These are phyloP conservation scores for Gypsophila paniculata DNA, from an alignment of 179 eudicot species.

Conservation along the genomic window DNA sequence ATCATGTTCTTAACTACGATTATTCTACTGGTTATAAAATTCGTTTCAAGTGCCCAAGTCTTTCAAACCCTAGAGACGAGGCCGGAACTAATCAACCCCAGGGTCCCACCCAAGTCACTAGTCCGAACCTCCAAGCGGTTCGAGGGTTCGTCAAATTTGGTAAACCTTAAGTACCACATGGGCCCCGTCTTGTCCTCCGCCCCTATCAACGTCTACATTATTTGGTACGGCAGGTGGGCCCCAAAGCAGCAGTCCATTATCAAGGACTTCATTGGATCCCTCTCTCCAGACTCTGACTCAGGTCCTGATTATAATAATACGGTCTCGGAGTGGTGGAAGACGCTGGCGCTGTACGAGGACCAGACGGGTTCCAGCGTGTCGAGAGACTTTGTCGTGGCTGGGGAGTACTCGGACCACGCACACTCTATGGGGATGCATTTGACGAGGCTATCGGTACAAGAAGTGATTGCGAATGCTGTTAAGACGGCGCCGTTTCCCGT, in stretches of 20 bases:
- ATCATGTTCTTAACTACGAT: no score
- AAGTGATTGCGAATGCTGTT: slow-evolving; percentile 67
- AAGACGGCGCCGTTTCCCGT: slow-evolving; percentile 54
- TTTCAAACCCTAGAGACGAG: not conserved
- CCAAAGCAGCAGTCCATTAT: slow-evolving; percentile 44
- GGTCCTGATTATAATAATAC: no score
- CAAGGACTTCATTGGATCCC: slow-evolving; percentile 67
- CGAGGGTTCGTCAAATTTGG: slow-evolving; percentile 74
- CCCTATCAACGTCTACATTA: slow-evolving; percentile 69
- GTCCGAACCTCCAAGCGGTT: slow-evolving; percentile 46
- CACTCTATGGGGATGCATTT: slow-evolving; percentile 67
- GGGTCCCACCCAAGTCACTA: slow-evolving; percentile 32
- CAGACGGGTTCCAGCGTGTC: slow-evolving; percentile 88
- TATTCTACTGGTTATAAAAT: no score
- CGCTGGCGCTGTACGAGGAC: slow-evolving; percentile 75
- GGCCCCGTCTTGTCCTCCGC: slow-evolving; percentile 83
- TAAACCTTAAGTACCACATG: slow-evolving; percentile 81
- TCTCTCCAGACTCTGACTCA: no score
- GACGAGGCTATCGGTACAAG: slow-evolving; percentile 61
- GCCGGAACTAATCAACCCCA: slow-evolving; percentile 21
- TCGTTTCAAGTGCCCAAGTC: not conserved
- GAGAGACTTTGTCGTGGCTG: slow-evolving; percentile 49
- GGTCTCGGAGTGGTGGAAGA: slow-evolving; percentile 84
- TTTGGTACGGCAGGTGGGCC: slow-evolving; percentile 84
- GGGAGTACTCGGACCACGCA: slow-evolving; percentile 52